Percentiles rank a stretch among this genome's conserved stretches.
phyloP scores from a whole-genome alignment of 1,284 basidiomycete genomes.

The Polyporus tsugae region DNA sequence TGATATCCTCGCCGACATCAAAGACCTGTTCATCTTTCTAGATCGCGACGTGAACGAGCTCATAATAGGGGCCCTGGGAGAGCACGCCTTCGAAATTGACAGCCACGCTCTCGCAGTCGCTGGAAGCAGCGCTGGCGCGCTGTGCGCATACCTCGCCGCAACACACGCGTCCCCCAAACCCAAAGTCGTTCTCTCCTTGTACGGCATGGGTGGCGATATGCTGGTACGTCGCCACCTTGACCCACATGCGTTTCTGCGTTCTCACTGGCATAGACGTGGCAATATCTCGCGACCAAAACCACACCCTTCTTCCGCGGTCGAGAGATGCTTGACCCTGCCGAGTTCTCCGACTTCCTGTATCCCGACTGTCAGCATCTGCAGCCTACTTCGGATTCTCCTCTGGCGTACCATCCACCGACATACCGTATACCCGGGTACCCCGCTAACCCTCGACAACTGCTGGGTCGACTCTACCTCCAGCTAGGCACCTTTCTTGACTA shows the following conservation, averaged over 20 bases:
- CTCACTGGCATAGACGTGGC: conserved; percentile 40
- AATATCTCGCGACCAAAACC: conserved; percentile 49
- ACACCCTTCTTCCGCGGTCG: conserved; percentile 50
- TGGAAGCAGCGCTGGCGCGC: conserved; percentile 68
- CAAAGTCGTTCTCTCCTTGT: conserved; percentile 61
- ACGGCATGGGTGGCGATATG: conserved; percentile 69
- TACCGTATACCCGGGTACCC: conserved; percentile 61
- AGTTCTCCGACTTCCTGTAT: conserved; percentile 42
- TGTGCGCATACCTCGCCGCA: conserved; percentile 70
- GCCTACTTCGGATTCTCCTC: conserved; percentile 52
- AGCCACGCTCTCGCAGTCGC: conserved; percentile 56
- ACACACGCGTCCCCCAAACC: conserved; percentile 60
- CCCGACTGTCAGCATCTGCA: conserved; percentile 43
- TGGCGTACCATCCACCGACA: conserved; percentile 56
- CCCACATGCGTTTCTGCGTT: neutral
- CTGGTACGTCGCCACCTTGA: conserved; percentile 50
- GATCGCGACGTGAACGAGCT: conserved; percentile 37
- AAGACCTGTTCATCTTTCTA: conserved; percentile 61
- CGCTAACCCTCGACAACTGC: conserved; percentile 67
- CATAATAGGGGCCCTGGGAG: neutral
- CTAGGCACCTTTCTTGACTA: conserved; percentile 67
- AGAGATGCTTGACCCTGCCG: conserved; percentile 47
- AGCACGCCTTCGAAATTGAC: conserved; percentile 46
- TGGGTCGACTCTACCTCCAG: conserved; percentile 65
- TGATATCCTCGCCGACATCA: conserved; percentile 62